Evolutionary conservation across 2,329 filamentous ascomycete genomes (phyloP).

Genomic region (Curvularia spicifera): DNA sequence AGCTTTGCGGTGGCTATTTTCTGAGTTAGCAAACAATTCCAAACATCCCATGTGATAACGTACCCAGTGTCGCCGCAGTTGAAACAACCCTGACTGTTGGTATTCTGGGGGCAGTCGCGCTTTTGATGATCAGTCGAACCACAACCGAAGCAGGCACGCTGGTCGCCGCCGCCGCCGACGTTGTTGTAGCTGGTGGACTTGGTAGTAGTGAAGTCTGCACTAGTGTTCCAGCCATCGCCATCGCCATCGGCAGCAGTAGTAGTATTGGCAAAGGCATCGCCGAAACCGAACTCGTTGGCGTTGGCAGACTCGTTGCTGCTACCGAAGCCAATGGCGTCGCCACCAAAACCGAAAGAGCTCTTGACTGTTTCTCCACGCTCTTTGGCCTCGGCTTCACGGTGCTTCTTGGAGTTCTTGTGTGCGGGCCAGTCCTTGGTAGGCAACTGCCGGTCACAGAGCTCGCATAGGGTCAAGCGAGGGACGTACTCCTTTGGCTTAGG

Average conservation of each 20-base stretch:
- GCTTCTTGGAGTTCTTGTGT: constrained; percentile 45
- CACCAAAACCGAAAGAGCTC: constrained; percentile 13
- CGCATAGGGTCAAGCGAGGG: constrained; percentile 34
- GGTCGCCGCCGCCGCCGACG: constrained; percentile 22
- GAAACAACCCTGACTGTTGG: constrained; percentile 34
- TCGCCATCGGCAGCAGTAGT: constrained; percentile 51
- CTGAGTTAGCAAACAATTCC: constrained; percentile 3
- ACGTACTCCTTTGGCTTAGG: constrained; percentile 27
- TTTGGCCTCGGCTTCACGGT: constrained; percentile 32
- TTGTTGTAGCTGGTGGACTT: constrained; percentile 11
- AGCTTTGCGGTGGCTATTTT: constrained; percentile 27
- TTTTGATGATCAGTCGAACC: constrained; percentile 32
- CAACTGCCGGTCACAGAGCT: constrained; percentile 41
- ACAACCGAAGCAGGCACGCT: constrained; percentile 35
- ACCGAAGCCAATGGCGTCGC: constrained; percentile 15
- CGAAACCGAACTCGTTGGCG: constrained; percentile 48
- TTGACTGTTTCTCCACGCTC: constrained; percentile 24
- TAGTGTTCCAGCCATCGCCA: constrained; percentile 42
- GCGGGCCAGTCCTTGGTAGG: constrained; percentile 40
- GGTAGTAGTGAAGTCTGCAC: constrained; percentile 11
- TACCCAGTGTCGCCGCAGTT: constrained; percentile 41
- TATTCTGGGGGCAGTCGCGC: constrained; percentile 27
- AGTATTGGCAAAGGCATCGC: constrained; percentile 34
- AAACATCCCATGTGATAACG: background rate
- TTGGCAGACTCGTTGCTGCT: constrained; percentile 15